Percentiles rank a stretch among this genome's conserved stretches.
Conservation (phyloP, 345 rosid genomes). For the Corchorus olitorius region DNA sequence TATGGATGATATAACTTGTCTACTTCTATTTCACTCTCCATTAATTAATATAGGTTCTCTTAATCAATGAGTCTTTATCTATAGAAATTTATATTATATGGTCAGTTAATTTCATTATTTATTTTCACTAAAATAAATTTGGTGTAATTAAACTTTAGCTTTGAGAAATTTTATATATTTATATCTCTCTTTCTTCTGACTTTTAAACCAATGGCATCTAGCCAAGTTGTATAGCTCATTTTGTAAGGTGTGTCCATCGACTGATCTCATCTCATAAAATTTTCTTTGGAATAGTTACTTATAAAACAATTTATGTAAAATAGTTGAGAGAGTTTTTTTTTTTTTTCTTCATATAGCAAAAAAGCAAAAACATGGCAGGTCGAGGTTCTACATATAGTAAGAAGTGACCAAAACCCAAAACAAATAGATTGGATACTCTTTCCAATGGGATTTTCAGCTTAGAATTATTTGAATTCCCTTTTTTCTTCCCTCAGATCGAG, state of each 20-base stretch:
- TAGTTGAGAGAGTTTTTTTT: neutral
- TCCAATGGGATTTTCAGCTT: slow-evolving; percentile 13
- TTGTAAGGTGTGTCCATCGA: neutral
- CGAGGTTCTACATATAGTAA: slow-evolving; percentile 14
- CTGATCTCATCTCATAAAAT: neutral
- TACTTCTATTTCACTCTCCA: neutral
- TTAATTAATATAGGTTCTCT: neutral
- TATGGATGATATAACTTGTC: slow-evolving; percentile 3
- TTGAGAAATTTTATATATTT: neutral
- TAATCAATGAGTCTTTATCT: neutral
- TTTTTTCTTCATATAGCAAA: neutral
- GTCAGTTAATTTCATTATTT: neutral
- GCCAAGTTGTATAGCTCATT: neutral
- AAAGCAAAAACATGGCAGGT: slow-evolving; percentile 11
- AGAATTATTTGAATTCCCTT: neutral
- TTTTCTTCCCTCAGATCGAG: neutral
- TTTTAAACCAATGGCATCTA: slow-evolving; percentile 5
- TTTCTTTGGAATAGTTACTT: neutral
- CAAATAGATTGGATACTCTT: slow-evolving; percentile 4
- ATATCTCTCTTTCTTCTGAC: slow-evolving; percentile 3
- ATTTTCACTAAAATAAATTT: neutral
- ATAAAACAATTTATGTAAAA: neutral
- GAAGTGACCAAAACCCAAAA: neutral
- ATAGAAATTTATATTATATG: neutral
- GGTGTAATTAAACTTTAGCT: neutral